Evolutionary conservation across 2,329 filamentous ascomycete genomes (phyloP), one percentile per base, ranked within the genome.

Genomic region (Clonostachys rosea): DNA sequence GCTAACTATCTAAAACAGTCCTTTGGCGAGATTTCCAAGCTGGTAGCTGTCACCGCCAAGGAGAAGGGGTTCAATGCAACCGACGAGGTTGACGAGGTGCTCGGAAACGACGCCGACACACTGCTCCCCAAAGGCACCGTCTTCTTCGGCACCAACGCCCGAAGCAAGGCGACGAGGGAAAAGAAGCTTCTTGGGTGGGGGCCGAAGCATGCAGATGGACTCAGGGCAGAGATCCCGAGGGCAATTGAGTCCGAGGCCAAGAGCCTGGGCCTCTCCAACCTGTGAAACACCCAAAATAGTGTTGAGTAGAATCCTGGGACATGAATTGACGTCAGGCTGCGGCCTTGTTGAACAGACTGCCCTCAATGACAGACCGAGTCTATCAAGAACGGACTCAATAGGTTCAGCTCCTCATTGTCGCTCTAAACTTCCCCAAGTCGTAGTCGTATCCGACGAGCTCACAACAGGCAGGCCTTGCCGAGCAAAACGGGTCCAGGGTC

Each of bases 131-230:
- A 67, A 43, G 77, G 76, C 9, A 65, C 68, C 39, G 63, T 76
- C 7, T 63, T 75, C 6, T 82, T 77, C 66, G 81, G 81, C 0
- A 71, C 73, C 44, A 84, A 85, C 51, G 81, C 80, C 12, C 64
- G 76, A 50, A 71, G 73, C 34, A 69, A 64, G 46, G 74, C 80
- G 0, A 65, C 68, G 44, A 68, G 81, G 36, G 81, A 69, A 6
- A 72, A 65, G 40, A 70, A 76, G 53, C 50, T 81, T 40, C 54
- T 85, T 10, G 74, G 72, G 0, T 86, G 81, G 82, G 65, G 67
- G 44, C 77, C 81, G 0, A 66, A 68, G 44, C 77, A 59, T 17
- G 65, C 72, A 52, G 67, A 68, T 39, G 66, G 65, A n/a, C 46
- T 84, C 46, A 62, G 74, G 46, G 75, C 76, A 2, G 61, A 65